phyloP scores from a whole-genome alignment of 495 filamentous ascomycete genomes.

The Rhypophila decipiens region DNA sequence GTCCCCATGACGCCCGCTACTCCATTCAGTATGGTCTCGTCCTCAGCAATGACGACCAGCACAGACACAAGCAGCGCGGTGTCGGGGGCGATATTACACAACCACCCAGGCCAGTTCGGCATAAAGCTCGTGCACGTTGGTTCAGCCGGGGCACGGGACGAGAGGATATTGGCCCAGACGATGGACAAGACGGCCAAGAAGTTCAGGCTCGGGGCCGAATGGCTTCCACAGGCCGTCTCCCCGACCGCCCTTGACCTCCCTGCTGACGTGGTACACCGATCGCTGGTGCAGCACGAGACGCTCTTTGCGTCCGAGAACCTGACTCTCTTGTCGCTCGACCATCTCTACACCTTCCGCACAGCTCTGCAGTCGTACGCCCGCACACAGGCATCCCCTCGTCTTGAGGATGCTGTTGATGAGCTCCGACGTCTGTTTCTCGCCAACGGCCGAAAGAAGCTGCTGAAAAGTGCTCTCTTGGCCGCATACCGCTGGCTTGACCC shows the following conservation, averaged over 20 bases:
- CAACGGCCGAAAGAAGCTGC: conserved; percentile 51
- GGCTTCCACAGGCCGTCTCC: conserved; percentile 31
- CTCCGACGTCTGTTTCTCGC: conserved; percentile 57
- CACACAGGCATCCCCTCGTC: conserved; percentile 43
- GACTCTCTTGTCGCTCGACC: conserved; percentile 61
- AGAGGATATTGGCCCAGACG: conserved; percentile 31
- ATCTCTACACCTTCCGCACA: conserved; percentile 67
- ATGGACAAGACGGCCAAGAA: conserved; percentile 39
- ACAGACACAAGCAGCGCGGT: conserved; percentile 9
- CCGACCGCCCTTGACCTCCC: conserved; percentile 32
- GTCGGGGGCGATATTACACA: conserved; percentile 11
- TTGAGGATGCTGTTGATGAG: conserved; percentile 51
- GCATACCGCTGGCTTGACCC: conserved; percentile 56
- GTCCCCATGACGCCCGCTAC: conserved; percentile 40
- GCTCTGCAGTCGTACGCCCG: conserved; percentile 52
- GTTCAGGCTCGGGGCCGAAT: conserved; percentile 37
- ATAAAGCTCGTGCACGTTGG: conserved; percentile 30
- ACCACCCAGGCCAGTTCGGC: conserved; percentile 29
- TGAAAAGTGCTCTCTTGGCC: conserved; percentile 51
- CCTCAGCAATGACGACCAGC: conserved; percentile 22
- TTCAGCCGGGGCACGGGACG: conserved; percentile 26
- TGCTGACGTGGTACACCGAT: conserved; percentile 54
- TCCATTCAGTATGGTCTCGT: conserved; percentile 34
- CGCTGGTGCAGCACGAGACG: conserved; percentile 60
- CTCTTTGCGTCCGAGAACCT: conserved; percentile 66